Base-by-base conservation (phyloP, 2,329 filamentous ascomycete genomes). In the Bipolaris gigantea region DNA sequence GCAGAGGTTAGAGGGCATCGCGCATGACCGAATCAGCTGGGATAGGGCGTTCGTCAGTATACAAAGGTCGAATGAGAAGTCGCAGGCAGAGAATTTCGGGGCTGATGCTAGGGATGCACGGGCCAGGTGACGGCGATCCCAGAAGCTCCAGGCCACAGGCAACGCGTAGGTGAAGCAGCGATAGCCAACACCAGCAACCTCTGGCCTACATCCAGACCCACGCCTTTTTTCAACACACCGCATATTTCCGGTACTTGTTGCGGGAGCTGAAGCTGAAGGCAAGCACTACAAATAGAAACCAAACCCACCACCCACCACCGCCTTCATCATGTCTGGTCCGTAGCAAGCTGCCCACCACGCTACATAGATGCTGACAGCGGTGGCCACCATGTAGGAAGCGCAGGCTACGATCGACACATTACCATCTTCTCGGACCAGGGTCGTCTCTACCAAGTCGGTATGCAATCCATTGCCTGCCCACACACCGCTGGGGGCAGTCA, bases 391-490 rank as follows among this genome's bases (percentile, higher is more conserved):
- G 51, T 41, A 73, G 70, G 70, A 70, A 74, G 70, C 64, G 70
- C 71, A 79, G 92, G 91, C 73, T 97, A 95, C 80, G 94, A 99
- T 80, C 87, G 94, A 83, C 94, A 99, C 80, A 99, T 99, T 73
- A 99, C 94, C 75, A 97, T 99, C 83, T 99, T 99, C 82, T 97
- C 94, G 59, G 94, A 99, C 78, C 92, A 97, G 80, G 94, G 94
- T 73, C 88, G 94, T 76, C 83, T 99, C 76, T 99, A 97, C 78
- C 94, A 99, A 97, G 94, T 99, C 78, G 94, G 94, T 97, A 85
- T 73, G 92, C 49, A 57, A 34, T 51, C 57, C 51, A 41, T 30
- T 42, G 50, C 35, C 21, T 42, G 4, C 2, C 48, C 40, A 25
- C 21, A 23, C n/a, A 30, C 39, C 39, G 47, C 32, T 15, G 18